These are phyloP conservation scores for Stereocaulon alpinum DNA, from an alignment of 495 filamentous ascomycete species.

Conservation along the genomic window DNA sequence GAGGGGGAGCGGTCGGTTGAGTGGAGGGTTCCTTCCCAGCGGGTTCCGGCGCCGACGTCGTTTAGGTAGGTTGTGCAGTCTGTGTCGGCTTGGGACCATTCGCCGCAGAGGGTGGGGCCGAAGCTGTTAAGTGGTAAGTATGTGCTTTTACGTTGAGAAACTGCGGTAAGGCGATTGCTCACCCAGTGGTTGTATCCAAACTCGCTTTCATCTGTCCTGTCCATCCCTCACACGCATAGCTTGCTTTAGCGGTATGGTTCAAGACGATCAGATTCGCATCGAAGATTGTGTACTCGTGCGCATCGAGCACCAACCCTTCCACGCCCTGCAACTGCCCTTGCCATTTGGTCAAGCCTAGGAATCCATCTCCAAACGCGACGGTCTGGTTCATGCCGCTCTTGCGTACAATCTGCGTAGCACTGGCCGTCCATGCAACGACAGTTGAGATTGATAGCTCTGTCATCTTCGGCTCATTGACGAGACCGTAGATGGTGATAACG, in stretches of 20 bases:
- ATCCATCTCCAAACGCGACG: conserved; percentile 73
- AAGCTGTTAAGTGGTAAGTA: conserved; percentile 40
- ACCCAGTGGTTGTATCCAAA: conserved; percentile 63
- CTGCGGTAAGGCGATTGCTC: conserved; percentile 12
- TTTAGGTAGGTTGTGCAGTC: conserved; percentile 86
- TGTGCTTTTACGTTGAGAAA: not conserved
- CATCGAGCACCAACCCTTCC: conserved; percentile 63
- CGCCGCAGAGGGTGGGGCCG: conserved; percentile 92
- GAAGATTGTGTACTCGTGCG: conserved; percentile 90
- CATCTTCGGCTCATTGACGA: conserved; percentile 83
- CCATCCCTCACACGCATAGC: conserved; percentile 83
- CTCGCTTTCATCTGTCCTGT: conserved; percentile 60
- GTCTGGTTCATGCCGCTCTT: conserved; percentile 57
- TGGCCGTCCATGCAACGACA: conserved; percentile 61
- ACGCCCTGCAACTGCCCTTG: conserved; percentile 50
- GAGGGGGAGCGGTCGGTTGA: conserved; percentile 45
- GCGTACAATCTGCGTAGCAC: conserved; percentile 54
- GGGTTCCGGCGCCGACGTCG: conserved; percentile 75
- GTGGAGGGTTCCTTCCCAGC: conserved; percentile 77
- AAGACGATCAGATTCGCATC: conserved; percentile 62
- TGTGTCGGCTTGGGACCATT: conserved; percentile 97
- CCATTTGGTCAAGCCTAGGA: conserved; percentile 72
- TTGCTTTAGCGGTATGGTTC: conserved; percentile 64
- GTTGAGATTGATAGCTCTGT: conserved; percentile 43
- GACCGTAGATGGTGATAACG: conserved; percentile 72